phyloP scores from a whole-genome alignment of 768 basidiomycete genomes.

The Dentipellis sp. region DNA sequence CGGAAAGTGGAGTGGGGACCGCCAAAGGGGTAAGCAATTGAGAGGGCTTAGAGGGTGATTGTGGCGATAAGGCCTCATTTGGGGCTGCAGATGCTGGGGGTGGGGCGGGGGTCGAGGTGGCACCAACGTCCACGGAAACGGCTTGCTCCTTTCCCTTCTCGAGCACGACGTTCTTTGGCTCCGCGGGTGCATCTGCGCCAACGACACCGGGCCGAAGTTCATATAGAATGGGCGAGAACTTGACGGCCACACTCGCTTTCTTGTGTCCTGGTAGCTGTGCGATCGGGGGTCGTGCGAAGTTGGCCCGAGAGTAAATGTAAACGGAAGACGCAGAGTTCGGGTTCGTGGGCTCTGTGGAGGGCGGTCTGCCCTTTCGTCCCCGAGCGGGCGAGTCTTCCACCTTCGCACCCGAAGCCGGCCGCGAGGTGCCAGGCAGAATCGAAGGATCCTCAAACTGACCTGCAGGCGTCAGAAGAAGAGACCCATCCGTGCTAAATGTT shows the following conservation, averaged over 20 bases:
- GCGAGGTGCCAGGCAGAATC: slow-evolving; percentile 31
- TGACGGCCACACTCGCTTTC: slow-evolving; percentile 89
- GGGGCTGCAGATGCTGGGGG: slow-evolving; percentile 8
- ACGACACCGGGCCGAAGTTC: slow-evolving; percentile 65
- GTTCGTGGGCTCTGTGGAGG: slow-evolving; percentile 26
- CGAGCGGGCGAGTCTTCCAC: slow-evolving; percentile 31
- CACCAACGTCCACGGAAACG: slow-evolving; percentile 44
- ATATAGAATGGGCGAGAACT: slow-evolving; percentile 89
- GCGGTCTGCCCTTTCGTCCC: slow-evolving; percentile 49
- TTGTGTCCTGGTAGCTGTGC: slow-evolving; percentile 95
- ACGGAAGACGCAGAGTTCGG: slow-evolving; percentile 51
- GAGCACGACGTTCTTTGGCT: slow-evolving; percentile 49
- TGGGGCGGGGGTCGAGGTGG: slow-evolving; percentile 6
- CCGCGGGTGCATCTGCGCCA: slow-evolving; percentile 24
- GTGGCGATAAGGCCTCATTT: slow-evolving; percentile 10
- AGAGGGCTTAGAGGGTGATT: slow-evolving; percentile 13
- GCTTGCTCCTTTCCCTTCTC: slow-evolving; percentile 57
- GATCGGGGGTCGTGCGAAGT: slow-evolving; percentile 86
- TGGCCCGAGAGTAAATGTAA: slow-evolving; percentile 93
- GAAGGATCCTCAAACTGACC: slow-evolving; percentile 95
- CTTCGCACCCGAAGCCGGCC: slow-evolving; percentile 26
- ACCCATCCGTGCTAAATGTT: slow-evolving; percentile 93
- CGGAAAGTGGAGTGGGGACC: slow-evolving; percentile 3
- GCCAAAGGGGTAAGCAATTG: slow-evolving; percentile 12
- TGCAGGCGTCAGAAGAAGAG: slow-evolving; percentile 87